phyloP scores from a whole-genome alignment of 2,329 filamentous ascomycete genomes.

The Beauveria medogensis region DNA sequence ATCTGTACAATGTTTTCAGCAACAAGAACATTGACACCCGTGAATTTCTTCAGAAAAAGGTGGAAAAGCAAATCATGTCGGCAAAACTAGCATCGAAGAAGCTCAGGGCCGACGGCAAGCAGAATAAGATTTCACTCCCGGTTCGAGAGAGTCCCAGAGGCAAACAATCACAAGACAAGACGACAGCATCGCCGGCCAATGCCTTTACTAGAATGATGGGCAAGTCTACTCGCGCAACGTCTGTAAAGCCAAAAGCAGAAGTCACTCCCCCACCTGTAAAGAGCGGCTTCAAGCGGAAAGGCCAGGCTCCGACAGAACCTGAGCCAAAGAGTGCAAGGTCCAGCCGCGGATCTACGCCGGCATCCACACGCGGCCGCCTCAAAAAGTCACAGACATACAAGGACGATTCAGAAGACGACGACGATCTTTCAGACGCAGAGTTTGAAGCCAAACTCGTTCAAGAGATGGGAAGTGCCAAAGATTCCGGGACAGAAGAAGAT shows the following conservation, averaged over 20 bases:
- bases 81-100: constrained; percentile 12
- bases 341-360: constrained; percentile 67
- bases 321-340: constrained; percentile 64
- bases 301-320: constrained; percentile 23
- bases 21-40: constrained; percentile 54
- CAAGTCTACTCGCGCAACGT: constrained; percentile 13
- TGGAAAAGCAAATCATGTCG: constrained; percentile 52
- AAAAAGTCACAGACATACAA: constrained; percentile 42
- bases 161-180: constrained; percentile 18
- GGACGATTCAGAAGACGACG: constrained; percentile 52
- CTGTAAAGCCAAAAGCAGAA: constrained; percentile 18
- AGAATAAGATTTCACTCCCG: constrained; percentile 22
- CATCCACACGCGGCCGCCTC: constrained; percentile 42
- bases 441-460: constrained; percentile 73
- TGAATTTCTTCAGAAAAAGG: constrained; percentile 75
- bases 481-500: constrained; percentile 24
- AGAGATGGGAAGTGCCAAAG: constrained; percentile 41
- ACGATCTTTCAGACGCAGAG: constrained; percentile 66
- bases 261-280: constrained; percentile 16
- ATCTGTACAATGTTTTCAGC: constrained; percentile 65
- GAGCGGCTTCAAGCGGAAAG: constrained; percentile 25
- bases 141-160: constrained; percentile 29
- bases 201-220: constrained; percentile 46
- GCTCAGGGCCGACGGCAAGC: constrained; percentile 11
- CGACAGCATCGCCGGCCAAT: constrained; percentile 25